phyloP scores from a whole-genome alignment of 495 filamentous ascomycete genomes.

The Cercophora sp. region DNA sequence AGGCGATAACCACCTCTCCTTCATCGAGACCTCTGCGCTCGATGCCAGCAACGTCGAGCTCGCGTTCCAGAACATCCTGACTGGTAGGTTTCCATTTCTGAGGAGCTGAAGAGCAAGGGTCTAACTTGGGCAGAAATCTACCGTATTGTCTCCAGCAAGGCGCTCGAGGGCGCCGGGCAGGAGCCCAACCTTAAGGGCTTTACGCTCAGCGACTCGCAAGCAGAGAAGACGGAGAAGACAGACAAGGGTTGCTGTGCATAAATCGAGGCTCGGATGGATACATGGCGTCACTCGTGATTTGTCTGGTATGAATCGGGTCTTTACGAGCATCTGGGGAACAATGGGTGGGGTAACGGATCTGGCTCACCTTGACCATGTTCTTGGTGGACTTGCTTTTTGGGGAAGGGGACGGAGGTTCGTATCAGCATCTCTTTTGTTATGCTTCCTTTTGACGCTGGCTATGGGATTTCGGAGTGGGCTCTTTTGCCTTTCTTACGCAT shows the following conservation, averaged over 20 bases:
- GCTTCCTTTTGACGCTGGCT: slow-evolving; percentile 23
- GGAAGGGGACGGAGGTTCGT: slow-evolving; percentile 15
- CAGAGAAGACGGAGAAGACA: slow-evolving; percentile 55
- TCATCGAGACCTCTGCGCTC: slow-evolving; percentile 98
- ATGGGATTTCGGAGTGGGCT: slow-evolving; percentile 24
- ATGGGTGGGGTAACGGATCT: slow-evolving; percentile 26
- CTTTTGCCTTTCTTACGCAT: slow-evolving; percentile 20
- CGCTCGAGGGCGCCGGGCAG: slow-evolving; percentile 78
- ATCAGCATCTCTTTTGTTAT: slow-evolving; percentile 29
- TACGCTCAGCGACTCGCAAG: slow-evolving; percentile 73
- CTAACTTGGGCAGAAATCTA: slow-evolving; percentile 75
- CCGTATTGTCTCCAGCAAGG: slow-evolving; percentile 97
- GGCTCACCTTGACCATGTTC: slow-evolving; percentile 34
- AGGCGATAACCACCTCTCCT: slow-evolving; percentile 94
- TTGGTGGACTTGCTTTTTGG: slow-evolving; percentile 22
- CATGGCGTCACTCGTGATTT: slow-evolving; percentile 43
- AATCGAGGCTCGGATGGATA: slow-evolving; percentile 35
- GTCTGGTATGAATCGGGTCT: slow-evolving; percentile 33
- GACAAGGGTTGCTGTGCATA: slow-evolving; percentile 79
- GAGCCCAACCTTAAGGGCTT: slow-evolving; percentile 71
- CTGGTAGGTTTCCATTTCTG: slow-evolving; percentile 60
- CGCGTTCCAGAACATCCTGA: slow-evolving; percentile 98
- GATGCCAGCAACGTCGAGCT: slow-evolving; percentile 99
- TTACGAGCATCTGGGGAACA: slow-evolving; percentile 30
- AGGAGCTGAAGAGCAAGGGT: slow-evolving; percentile 2